Conservation (phyloP, 2,329 filamentous ascomycete species). For the Verticillium nubilum region DNA sequence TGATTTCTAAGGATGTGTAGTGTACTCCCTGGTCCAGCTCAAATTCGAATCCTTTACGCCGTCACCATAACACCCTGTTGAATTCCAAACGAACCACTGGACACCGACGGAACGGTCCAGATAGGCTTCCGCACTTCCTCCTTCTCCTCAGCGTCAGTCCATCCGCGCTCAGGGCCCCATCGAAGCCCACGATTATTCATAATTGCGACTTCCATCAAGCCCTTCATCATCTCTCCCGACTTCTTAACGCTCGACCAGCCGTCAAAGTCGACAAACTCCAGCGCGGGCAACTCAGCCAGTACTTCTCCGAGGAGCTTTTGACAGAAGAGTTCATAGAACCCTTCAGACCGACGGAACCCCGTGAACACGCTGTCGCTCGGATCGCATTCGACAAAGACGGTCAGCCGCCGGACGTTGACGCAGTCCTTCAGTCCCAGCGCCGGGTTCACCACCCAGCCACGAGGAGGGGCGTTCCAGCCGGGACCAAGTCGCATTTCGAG, state of each 20-base stretch:
- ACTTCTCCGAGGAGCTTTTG: slow-evolving; percentile 50
- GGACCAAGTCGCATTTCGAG: slow-evolving; percentile 69
- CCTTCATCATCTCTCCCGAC: slow-evolving; percentile 57
- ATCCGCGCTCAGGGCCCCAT: slow-evolving; percentile 65
- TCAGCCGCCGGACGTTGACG: slow-evolving; percentile 50
- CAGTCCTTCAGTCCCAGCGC: slow-evolving; percentile 60
- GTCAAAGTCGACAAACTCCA: slow-evolving; percentile 63
- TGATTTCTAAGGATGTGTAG: background rate
- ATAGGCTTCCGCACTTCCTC: slow-evolving; percentile 10
- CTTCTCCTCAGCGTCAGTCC: slow-evolving; percentile 50
- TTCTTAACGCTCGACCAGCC: slow-evolving; percentile 62
- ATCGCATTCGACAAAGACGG: slow-evolving; percentile 67
- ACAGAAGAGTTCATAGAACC: slow-evolving; percentile 67
- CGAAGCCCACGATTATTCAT: slow-evolving; percentile 46
- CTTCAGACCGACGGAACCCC: slow-evolving; percentile 59
- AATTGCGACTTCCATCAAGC: slow-evolving; percentile 47
- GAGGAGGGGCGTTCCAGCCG: slow-evolving; percentile 65
- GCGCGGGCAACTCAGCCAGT: slow-evolving; percentile 48
- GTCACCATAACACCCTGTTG: slow-evolving; percentile 10
- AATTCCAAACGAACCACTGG: slow-evolving; percentile 3
- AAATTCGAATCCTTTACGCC: slow-evolving; percentile 1
- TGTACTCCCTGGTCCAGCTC: background rate
- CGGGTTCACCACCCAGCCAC: slow-evolving; percentile 63
- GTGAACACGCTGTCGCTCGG: slow-evolving; percentile 62
- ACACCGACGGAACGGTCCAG: slow-evolving; percentile 1